Conservation (phyloP, 495 filamentous ascomycete genomes). For the Xeromyces bisporus region DNA sequence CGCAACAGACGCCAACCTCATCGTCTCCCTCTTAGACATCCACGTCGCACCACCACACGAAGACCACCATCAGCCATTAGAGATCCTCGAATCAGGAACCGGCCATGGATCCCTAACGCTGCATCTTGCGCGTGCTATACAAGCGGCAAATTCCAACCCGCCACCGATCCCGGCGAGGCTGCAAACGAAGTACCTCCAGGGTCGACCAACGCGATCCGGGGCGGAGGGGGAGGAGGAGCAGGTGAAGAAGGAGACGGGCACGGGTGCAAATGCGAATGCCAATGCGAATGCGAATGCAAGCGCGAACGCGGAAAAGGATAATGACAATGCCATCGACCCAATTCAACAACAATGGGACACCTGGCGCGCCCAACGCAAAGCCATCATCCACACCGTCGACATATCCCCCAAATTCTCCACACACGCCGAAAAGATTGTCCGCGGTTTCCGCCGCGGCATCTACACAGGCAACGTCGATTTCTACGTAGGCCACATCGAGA, state of each 20-base stretch:
- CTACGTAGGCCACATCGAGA: constrained; percentile 43
- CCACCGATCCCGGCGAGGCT: constrained; percentile 18
- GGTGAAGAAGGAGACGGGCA: not conserved
- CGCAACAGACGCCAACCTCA: constrained; percentile 49
- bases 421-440: constrained; percentile 42
- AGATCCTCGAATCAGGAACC: constrained; percentile 70
- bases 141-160: constrained; percentile 46
- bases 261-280: not conserved
- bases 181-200: constrained; percentile 20
- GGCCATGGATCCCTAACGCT: constrained; percentile 64
- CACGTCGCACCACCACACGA: constrained; percentile 32
- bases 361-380: constrained; percentile 37
- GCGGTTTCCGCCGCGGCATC: constrained; percentile 49
- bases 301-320: constrained; percentile 1
- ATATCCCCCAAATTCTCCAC: constrained; percentile 37
- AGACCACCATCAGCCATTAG: constrained; percentile 22
- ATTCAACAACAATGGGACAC: constrained; percentile 19
- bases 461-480: constrained; percentile 54
- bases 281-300: too few relatives aligned
- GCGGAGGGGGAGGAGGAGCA: constrained; percentile 6
- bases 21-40: constrained; percentile 58
- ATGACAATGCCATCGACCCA: constrained; percentile 3
- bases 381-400: constrained; percentile 58
- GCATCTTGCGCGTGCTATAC: constrained; percentile 54
- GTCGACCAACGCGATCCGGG: constrained; percentile 11